Base-by-base conservation (phyloP, 2,329 filamentous ascomycete species). In the Venturia oleaginea region DNA sequence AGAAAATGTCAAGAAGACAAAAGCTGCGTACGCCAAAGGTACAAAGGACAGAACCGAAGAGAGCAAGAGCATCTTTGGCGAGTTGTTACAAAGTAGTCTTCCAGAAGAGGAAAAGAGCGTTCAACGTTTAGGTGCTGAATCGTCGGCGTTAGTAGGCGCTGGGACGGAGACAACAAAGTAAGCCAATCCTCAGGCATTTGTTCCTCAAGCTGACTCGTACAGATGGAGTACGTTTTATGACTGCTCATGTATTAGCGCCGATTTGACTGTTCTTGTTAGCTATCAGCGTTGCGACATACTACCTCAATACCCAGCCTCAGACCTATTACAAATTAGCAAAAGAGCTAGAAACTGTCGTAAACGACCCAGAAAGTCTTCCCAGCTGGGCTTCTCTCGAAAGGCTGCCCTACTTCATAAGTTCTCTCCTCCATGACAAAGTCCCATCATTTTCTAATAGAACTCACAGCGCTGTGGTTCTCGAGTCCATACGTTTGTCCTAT, bases 101-200 rank as follows among this genome's bases (percentile, higher is more conserved):
- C 67, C 67, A 2, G 43, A 60, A n/a, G 34, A 63, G 37, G 69
- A 71, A 32, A 69, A 68, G 59, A 42, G 61, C 24, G 61, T 66
- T 0, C 37, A 46, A 13, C 73, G 75, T 0, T 72, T 77, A 22
- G 70, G 69, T n/a, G 74, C 75, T 54, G 75, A 76, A 68, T 74
- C 73, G 4, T 70, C 73, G 34, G 75, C 73, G 38, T 69, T 76
- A 32, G 67, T 76, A 15, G 74, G 73, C 34, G 75, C 74, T 62
- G 75, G 74, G 62, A 74, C 76, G 7, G 74, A 76, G 65, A 77
- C 75, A 3, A 76, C 74, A 4, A 72, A 71, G 17, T 71, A 54
- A 51, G 62, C 7, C 11, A 62, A 15, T 4, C 22, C 34, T 30
- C 4, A 3, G 15, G 51, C 24, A 3, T 4, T 6, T 57, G 17